Conservation (phyloP, 257 asterid genomes). For the Capsicum rhomboideum region DNA sequence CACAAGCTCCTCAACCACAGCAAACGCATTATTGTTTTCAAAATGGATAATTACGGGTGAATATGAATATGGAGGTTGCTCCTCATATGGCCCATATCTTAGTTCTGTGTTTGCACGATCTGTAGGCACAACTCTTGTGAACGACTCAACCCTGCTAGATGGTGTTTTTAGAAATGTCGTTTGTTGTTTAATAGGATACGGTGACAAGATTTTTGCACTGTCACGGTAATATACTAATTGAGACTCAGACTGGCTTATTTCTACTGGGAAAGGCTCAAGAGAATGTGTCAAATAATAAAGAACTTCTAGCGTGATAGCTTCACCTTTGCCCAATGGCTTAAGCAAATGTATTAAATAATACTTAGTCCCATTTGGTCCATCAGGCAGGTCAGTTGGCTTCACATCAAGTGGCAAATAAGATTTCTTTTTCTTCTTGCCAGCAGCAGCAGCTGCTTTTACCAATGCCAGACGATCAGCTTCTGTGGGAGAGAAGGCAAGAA, state of each 20-base stretch:
- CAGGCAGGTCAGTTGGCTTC: conserved; percentile 43
- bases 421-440: conserved; percentile 84
- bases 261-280: conserved; percentile 87
- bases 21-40: conserved; percentile 86
- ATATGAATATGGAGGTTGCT: conserved; percentile 50
- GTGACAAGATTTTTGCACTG: conserved; percentile 82
- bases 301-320: conserved; percentile 59
- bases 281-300: conserved; percentile 67
- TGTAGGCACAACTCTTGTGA: conserved; percentile 76
- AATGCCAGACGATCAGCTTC: conserved; percentile 67
- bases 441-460: conserved; percentile 62
- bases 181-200: conserved; percentile 68
- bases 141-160: conserved; percentile 70
- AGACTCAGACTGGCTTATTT: conserved; percentile 86
- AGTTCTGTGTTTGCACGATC: conserved; percentile 60
- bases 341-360: conserved; percentile 48
- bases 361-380: conserved; percentile 70
- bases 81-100: conserved; percentile 83
- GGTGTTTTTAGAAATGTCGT: conserved; percentile 74
- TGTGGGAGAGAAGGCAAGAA: conserved; percentile 68
- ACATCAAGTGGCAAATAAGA: conserved; percentile 59
- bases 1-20: conserved; percentile 98
- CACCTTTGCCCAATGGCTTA: conserved; percentile 57
- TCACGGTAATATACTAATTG: conserved; percentile 92
- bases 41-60: conserved; percentile 68